These are phyloP conservation scores for Begonia fuchsioides DNA, from an alignment of 306 rosid genomes.

Conservation along the genomic window DNA sequence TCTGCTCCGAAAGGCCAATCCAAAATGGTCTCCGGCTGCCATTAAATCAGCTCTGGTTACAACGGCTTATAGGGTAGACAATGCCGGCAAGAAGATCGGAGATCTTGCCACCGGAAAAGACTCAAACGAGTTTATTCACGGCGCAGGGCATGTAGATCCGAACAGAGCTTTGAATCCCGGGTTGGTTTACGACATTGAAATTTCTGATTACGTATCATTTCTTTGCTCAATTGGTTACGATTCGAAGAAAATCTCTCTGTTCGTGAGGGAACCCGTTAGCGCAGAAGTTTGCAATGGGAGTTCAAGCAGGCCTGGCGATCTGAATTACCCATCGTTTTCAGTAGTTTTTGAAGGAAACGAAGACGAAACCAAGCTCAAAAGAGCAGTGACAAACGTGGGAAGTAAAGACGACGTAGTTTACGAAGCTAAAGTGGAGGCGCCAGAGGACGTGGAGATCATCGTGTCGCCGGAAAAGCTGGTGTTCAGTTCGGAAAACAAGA, in stretches of 20 bases:
- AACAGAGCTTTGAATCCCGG: conserved; percentile 75
- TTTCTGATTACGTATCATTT: conserved; percentile 49
- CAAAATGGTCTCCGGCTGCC: conserved; percentile 72
- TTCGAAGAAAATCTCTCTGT: conserved; percentile 33
- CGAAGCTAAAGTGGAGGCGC: conserved; percentile 41
- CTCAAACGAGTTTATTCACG: conserved; percentile 61
- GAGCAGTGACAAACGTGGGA: conserved; percentile 69
- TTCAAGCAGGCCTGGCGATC: conserved; percentile 45
- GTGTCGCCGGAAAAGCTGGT: conserved; percentile 47
- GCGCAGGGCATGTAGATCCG: conserved; percentile 93
- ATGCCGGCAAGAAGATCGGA: conserved; percentile 36
- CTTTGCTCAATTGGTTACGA: conserved; percentile 76
- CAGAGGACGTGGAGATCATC: conserved; percentile 39
- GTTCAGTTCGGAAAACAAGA: conserved; percentile 33
- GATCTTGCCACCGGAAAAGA: conserved; percentile 62
- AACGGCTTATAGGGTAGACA: conserved; percentile 56
- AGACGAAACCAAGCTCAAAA: conserved; percentile 32
- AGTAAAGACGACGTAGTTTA: conserved; percentile 46
- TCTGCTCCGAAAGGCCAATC: conserved; percentile 54
- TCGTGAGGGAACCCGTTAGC: conserved; percentile 29
- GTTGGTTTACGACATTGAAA: conserved; percentile 47
- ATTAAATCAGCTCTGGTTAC: conserved; percentile 74
- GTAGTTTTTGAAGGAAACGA: conserved; percentile 23
- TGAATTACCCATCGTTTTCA: conserved; percentile 79
- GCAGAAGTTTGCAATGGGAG: conserved; percentile 23